Evolutionary conservation across 2,329 filamentous ascomycete genomes (phyloP), one percentile per base, ranked within the genome.

Genomic region (Xylaria hypoxylon): DNA sequence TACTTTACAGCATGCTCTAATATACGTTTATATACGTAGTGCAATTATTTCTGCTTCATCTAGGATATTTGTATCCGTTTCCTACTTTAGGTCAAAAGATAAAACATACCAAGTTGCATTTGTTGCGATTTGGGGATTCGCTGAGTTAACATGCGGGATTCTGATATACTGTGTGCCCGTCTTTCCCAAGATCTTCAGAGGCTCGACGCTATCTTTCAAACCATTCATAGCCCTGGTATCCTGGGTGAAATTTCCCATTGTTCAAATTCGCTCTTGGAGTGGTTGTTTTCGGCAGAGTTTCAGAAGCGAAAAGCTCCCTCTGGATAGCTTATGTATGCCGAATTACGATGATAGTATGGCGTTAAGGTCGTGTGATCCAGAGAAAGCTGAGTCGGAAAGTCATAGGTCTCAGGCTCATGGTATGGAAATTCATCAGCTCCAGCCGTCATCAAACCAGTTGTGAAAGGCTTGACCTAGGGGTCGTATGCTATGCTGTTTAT

Each of bases 141-240:
- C 59, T 26, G 64, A 67, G 24, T n/a, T 59, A 15, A 67, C 64
- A 17, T 67, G 64, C n/a, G 64, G 44, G 1, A 56, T 64, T 5
- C 48, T 67, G 15, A 40, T 67, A 11, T 64, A 59, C 22, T 67
- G 64, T n/a, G 56, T 67, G 11, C 64, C 64, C 8, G 44, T 53
- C 7, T 59, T 64, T 28, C 61, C 61, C 11, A 52, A 52, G 35
- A 44, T 59, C 3, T 59, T 64, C 35, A 58, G 38, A 26, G 35
- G 47, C 26, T 57, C 60, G n/a, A 45, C 42, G 10, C 10, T 19
- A 11, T 52, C 45, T 19, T 28, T 24, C 45, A 52, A 44, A 24
- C 31, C n/a, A 15, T n/a, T 24, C 22, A 24, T 24, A 38, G 11
- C 44, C 19, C 22, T 26, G 10, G 44, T 26, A 26, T 26, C 44